Evolutionary conservation across 805 yeast genomes (phyloP), one percentile per base, ranked within the genome.

Genomic region (Sungouiozyma ichnusensis): DNA sequence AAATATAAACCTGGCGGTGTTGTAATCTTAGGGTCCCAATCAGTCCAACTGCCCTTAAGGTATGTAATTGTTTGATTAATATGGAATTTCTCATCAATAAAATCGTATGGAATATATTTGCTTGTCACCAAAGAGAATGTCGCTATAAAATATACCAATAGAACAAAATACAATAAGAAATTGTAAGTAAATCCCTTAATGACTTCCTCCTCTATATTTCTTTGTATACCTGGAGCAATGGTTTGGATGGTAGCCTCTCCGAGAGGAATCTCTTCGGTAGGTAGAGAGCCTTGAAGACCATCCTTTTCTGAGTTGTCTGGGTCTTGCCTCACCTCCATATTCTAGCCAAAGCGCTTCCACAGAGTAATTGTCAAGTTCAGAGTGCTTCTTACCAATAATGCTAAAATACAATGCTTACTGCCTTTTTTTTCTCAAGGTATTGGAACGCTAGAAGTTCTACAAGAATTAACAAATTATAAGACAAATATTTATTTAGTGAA

Each of bases 1-100:
- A 69, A 39, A 57, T 92, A 90, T 15, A 90, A 65, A 0, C 97
- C 98, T 1, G 97, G 97, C 1, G 98, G 98, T 0, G 98, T 92
- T 2, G 98, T 90, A 57, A 92, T 86, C 56, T 90, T 88, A 11
- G 78, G 71, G 59, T 92, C 86, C 95, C 95, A 87, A 1, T 65
- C 53, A n/a, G 48, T 41, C 64, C 78, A 86, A 40, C 76, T 66
- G 11, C 81, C 81, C 1, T 58, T 50, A 45, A 85, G 73, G 54
- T 82, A 87, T 38, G 66, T 69, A 44, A 75, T 69, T 5, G 94
- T 78, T 67, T 92, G 97, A 6, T 78, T 76, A 17, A 85, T 69
- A 57, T 92, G 98, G 63, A 90, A 90, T 11, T 74, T 68, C 60
- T 92, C 98, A 64, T 92, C 67, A 9, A 68, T 68, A 47, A 66